These are phyloP conservation scores for Hirschioporus abietinus DNA, from an alignment of 768 basidiomycete genomes.

Conservation along the genomic window DNA sequence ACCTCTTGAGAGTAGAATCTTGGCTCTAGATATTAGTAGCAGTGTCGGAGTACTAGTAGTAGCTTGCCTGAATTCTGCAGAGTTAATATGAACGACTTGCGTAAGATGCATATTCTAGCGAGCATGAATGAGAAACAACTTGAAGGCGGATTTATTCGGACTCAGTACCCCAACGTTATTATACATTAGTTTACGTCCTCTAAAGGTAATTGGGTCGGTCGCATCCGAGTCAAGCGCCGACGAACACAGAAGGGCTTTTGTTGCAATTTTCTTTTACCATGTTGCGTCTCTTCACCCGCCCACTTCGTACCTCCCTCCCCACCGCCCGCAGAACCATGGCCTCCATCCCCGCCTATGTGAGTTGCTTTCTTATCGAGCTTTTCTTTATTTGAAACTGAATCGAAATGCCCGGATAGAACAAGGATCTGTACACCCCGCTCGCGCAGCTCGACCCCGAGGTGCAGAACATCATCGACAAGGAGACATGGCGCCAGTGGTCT, in stretches of 20 bases:
- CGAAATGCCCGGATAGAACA: slow-evolving; percentile 59
- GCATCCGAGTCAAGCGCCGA: not conserved
- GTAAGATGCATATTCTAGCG: no score
- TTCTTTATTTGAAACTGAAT: slow-evolving; percentile 1
- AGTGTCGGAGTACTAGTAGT: not conserved
- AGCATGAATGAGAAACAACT: not conserved
- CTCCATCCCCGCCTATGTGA: slow-evolving; percentile 56
- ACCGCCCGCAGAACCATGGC: slow-evolving; percentile 51
- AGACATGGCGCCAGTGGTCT: slow-evolving; percentile 97
- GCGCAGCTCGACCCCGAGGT: slow-evolving; percentile 92
- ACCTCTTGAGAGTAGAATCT: not conserved
- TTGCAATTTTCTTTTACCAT: slow-evolving; percentile 18
- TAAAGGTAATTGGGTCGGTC: slow-evolving; percentile 1
- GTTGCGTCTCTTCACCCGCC: slow-evolving; percentile 23
- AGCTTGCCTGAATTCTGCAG: not conserved
- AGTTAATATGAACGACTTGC: no score
- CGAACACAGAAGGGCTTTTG: not conserved
- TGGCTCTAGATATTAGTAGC: not conserved
- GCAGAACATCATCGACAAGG: slow-evolving; percentile 96
- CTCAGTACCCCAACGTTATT: not conserved
- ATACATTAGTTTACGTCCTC: not conserved
- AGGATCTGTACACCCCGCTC: slow-evolving; percentile 81
- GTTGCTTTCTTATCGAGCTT: slow-evolving; percentile 20
- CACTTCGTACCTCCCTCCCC: slow-evolving; percentile 19
- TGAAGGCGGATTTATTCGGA: not conserved